Evolutionary conservation across 2,329 filamentous ascomycete species (phyloP), one percentile per base, ranked within the genome.

Genomic region (Neoarthrinium moseri): DNA sequence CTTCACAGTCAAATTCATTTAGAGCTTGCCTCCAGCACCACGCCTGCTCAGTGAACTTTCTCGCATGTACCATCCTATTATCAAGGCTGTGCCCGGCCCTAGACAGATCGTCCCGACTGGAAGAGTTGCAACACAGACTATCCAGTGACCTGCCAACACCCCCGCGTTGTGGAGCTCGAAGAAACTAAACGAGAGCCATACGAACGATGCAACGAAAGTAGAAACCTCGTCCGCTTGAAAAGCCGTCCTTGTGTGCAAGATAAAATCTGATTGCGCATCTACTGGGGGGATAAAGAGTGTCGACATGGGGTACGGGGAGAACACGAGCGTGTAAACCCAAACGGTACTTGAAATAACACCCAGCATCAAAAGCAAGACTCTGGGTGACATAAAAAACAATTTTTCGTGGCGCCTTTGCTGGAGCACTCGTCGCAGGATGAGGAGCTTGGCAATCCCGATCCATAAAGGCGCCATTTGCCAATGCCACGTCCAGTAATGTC

Each of bases 401-500:
- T 12, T 18, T 11, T 34, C 21, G 32, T 8, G 3, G 32, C 32
- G 7, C 21, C 7, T 20, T n/a, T 8, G 32, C 7, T 20, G 15
- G 15, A 15, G 15, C 7, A 20, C 12, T 20, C 17, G 6, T 6
- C 30, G n/a, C 13, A 13, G n/a, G 3, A 24, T 6, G 12, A 51
- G 11, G 30, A 46, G n/a, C 35, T 57, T 56, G 23, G 32, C 40
- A 3, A 58, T 0, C 1, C 56, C 54, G 17, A 59, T 54, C 54
- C 54, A 59, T 2, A 56, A 15, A 24, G 57, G 56, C 17, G 45
- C 32, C 33, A 56, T 38, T 41, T 59, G 57, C 57, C 56, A 60
- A 15, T 52, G 53, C 54, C 54, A 60, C 12, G 51, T 49, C 56
- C 55, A 57, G 23, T 45, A 57, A 35, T 60, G 55, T 3, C 55